Conservation (phyloP, 371 early-diverging fungal genomes). For the Mucor saturninus region DNA sequence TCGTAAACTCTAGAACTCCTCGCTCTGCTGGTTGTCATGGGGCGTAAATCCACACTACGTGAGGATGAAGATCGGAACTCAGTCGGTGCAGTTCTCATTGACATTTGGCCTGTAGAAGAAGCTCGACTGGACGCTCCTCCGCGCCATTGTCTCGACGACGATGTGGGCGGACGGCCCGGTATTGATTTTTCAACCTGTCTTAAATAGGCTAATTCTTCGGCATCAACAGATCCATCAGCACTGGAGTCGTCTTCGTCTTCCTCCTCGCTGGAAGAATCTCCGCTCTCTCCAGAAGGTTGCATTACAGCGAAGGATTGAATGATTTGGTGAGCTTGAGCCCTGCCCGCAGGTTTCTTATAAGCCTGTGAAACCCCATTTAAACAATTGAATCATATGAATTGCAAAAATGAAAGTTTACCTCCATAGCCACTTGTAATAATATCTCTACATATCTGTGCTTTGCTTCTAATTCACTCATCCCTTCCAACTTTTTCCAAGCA, state of each 20-base stretch:
- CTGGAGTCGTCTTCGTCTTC: constrained; percentile 37
- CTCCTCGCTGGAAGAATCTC: constrained; percentile 30
- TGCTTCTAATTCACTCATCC: constrained; percentile 32
- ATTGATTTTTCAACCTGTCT: constrained; percentile 19
- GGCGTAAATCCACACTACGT: constrained; percentile 3
- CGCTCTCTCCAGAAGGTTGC: constrained; percentile 34
- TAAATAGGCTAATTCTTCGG: constrained; percentile 37
- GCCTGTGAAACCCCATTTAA: constrained; percentile 28
- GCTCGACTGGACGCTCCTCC: constrained; percentile 27
- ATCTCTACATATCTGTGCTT: constrained; percentile 41
- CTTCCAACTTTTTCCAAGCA: constrained; percentile 41
- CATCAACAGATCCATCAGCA: constrained; percentile 25
- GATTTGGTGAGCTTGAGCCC: constrained; percentile 47
- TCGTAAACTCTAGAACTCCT: constrained; percentile 21
- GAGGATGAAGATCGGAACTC: constrained; percentile 21
- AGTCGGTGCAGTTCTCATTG: constrained; percentile 34
- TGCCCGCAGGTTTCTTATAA: constrained; percentile 45
- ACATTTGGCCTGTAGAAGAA: constrained; percentile 31
- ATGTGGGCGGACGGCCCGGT: constrained; percentile 4
- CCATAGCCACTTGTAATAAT: constrained; percentile 31
- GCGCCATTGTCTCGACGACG: constrained; percentile 4
- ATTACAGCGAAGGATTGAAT: constrained; percentile 48
- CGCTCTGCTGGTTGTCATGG: constrained; percentile 13
- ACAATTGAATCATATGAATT: neutral
- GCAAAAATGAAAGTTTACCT: constrained; percentile 16